These are phyloP conservation scores for Annulohypoxylon moriforme DNA, from an alignment of 495 filamentous ascomycete species.

Conservation along the genomic window DNA sequence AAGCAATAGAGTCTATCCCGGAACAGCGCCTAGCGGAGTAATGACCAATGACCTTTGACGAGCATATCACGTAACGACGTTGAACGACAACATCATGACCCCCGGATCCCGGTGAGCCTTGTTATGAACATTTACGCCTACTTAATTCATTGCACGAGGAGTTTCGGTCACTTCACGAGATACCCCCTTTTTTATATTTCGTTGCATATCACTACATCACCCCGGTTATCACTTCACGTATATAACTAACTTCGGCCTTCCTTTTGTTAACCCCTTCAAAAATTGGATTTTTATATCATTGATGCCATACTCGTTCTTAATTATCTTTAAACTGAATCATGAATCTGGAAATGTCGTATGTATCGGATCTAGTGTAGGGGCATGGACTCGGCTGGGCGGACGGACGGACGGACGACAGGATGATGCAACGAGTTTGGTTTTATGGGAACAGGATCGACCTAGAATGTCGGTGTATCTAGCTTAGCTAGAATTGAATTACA, in stretches of 20 bases:
- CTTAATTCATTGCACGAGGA: slow-evolving; percentile 30
- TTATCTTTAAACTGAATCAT: slow-evolving; percentile 11
- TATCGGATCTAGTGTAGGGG: slow-evolving; percentile 35
- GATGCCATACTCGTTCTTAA: slow-evolving; percentile 5
- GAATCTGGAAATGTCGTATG: slow-evolving; percentile 32
- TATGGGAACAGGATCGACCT: slow-evolving; percentile 12
- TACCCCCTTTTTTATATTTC: slow-evolving; percentile 31
- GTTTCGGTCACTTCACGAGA: slow-evolving; percentile 51
- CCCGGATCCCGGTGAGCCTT: slow-evolving; percentile 24
- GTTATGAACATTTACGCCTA: slow-evolving; percentile 40
- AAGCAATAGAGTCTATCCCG: slow-evolving; percentile 29
- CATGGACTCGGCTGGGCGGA: slow-evolving; percentile 11
- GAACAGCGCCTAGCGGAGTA: slow-evolving; percentile 27
- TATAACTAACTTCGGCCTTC: slow-evolving; percentile 10
- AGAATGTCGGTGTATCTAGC: slow-evolving; percentile 23
- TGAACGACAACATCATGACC: slow-evolving; percentile 26
- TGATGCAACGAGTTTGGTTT: slow-evolving; percentile 6
- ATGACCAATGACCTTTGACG: slow-evolving; percentile 34
- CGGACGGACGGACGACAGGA: slow-evolving; percentile 2
- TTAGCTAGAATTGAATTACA: slow-evolving; percentile 19
- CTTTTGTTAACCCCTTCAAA: background rate
- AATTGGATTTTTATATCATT: slow-evolving; percentile 12
- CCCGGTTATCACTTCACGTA: slow-evolving; percentile 1
- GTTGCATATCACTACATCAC: slow-evolving; percentile 17
- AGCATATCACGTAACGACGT: slow-evolving; percentile 17